Percentiles rank a stretch among this genome's conserved stretches.
phyloP scores from a whole-genome alignment of 148 eudicot species.

The Persicaria tinctoria region DNA sequence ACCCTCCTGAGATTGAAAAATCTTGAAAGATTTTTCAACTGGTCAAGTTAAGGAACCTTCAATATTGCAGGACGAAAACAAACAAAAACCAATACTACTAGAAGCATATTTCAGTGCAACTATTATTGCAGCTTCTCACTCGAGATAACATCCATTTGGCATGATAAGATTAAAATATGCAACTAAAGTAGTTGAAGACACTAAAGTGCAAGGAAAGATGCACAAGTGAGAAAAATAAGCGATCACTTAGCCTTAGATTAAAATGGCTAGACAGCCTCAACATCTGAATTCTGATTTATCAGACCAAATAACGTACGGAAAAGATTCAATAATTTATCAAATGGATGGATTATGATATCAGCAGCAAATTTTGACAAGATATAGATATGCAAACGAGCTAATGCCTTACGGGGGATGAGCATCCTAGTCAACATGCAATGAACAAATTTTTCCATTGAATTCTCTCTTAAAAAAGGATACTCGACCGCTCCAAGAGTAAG shows the following conservation, averaged over 20 bases:
- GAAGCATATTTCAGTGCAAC: slow-evolving; percentile 1
- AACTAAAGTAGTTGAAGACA: neutral
- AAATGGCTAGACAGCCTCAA: slow-evolving; percentile 2
- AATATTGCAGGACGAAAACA: neutral
- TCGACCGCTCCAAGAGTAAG: slow-evolving; percentile 61
- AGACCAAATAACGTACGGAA: neutral
- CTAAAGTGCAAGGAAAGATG: neutral
- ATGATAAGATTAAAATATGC: neutral
- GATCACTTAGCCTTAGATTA: neutral
- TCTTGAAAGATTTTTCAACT: slow-evolving; percentile 81
- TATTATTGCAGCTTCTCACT: neutral
- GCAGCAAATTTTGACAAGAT: neutral
- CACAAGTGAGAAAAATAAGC: neutral
- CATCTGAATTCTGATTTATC: neutral
- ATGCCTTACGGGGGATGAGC: neutral
- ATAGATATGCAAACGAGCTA: neutral
- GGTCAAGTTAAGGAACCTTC: slow-evolving; percentile 32
- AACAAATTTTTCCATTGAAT: neutral
- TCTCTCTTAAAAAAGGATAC: slow-evolving; percentile 58
- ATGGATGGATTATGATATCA: neutral
- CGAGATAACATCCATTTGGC: neutral
- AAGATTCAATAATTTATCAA: neutral
- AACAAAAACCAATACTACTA: slow-evolving; percentile 6
- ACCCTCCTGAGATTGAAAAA: slow-evolving; percentile 63
- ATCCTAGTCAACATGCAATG: slow-evolving; percentile 3